Evolutionary conservation across 352 stramenopile genomes (phyloP).

Genomic region (Globisporangium alternatum): DNA sequence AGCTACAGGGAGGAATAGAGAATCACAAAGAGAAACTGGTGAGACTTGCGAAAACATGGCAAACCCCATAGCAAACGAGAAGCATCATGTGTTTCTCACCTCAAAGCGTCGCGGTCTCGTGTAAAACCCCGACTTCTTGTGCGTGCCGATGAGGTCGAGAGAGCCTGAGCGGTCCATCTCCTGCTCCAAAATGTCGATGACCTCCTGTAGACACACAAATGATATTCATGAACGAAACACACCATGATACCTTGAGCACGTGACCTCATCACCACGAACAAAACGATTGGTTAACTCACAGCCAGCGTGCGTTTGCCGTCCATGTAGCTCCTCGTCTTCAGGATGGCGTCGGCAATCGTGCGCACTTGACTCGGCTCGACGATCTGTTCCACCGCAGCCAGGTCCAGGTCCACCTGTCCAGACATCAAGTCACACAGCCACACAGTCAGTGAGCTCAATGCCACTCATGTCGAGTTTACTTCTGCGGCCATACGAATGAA

Average conservation of each 20-base stretch:
- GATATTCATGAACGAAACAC: background rate
- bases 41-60: conserved; percentile 4
- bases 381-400: conserved; percentile 85
- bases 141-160: conserved; percentile 52
- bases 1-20: conserved; percentile 37
- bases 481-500: background rate
- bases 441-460: background rate
- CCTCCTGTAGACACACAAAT: conserved; percentile 30
- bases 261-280: background rate
- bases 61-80: background rate
- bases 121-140: conserved; percentile 75
- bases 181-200: conserved; percentile 61
- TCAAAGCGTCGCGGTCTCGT: conserved; percentile 78
- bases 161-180: conserved; percentile 63
- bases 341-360: conserved; percentile 70
- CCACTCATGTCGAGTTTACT: background rate
- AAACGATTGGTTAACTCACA: background rate
- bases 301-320: conserved; percentile 54
- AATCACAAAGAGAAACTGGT: conserved; percentile 3
- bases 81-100: conserved; percentile 24
- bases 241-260: background rate
- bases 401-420: conserved; percentile 73
- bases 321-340: conserved; percentile 54
- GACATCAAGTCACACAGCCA: background rate
- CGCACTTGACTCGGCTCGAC: conserved; percentile 88